A percentile compares a stretch with the other conserved stretches of the same genome.
Evolutionary conservation across 2,329 filamentous ascomycete species (phyloP).

Genomic region (Colletotrichum paranaense): DNA sequence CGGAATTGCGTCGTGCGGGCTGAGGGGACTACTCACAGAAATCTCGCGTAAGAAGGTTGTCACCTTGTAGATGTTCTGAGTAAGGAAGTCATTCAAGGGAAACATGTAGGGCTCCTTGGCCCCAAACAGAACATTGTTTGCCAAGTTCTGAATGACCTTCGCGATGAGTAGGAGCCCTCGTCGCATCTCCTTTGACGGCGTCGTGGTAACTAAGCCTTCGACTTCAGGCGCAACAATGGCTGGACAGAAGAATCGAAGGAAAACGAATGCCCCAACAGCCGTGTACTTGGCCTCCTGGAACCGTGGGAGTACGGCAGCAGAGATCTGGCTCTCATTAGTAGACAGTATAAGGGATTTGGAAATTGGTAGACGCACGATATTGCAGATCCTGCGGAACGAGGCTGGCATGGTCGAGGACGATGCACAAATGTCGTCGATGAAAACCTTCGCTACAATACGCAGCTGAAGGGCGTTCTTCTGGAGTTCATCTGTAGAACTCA

Average conservation of each 20-base stretch:
- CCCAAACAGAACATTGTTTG: conserved; percentile 78
- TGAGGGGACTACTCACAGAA: conserved; percentile 59
- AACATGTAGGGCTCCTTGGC: conserved; percentile 81
- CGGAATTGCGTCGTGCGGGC: conserved; percentile 27
- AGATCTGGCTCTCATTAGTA: conserved; percentile 60
- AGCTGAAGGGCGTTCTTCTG: conserved; percentile 75
- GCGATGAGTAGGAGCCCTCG: conserved; percentile 76
- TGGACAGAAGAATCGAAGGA: conserved; percentile 78
- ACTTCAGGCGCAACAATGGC: conserved; percentile 77
- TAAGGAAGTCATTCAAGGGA: conserved; percentile 75
- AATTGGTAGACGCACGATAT: conserved; percentile 61
- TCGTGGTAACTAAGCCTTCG: conserved; percentile 70
- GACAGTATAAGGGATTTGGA: neutral
- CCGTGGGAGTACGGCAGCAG: conserved; percentile 69
- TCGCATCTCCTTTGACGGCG: conserved; percentile 76
- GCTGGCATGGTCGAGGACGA: conserved; percentile 71
- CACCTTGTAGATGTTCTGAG: conserved; percentile 75
- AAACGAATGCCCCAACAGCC: conserved; percentile 77
- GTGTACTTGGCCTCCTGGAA: conserved; percentile 80
- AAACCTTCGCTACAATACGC: conserved; percentile 75
- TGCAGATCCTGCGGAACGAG: conserved; percentile 75
- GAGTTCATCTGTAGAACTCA: conserved; percentile 70
- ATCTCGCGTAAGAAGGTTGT: conserved; percentile 76
- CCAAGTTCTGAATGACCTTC: conserved; percentile 77
- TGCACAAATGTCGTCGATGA: conserved; percentile 77